Evolutionary conservation across 495 filamentous ascomycete species (phyloP), one percentile per base, ranked within the genome.

Genomic region (Pseudomonodictys pantanalensis): DNA sequence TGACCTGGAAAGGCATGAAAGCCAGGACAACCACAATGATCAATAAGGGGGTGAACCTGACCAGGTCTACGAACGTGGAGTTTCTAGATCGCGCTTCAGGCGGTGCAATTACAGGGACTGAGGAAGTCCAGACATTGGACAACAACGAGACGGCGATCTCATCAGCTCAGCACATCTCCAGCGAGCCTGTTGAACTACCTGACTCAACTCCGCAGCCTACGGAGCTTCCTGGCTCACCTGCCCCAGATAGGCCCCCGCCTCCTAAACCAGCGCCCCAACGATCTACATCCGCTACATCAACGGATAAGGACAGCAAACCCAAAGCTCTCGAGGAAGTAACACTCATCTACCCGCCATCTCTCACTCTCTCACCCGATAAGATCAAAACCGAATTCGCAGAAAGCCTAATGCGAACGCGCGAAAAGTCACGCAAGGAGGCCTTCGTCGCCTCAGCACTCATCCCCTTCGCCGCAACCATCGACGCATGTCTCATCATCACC

Each of bases 1-100:
- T 64, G 24, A 71, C 66, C 22, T 76, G 71, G 73, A 72, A 74
- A 43, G 74, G 73, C 24, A 59, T 74, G 29, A 76, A 76, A 47
- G 68, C 69, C 20, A 69, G 64, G 35, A 67, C 71, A 18, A 73
- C 72, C 8, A 69, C 67, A 18, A 60, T 72, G 7, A 73, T 76
- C 35, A 64, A 60, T 28, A 70, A 62, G 54, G 72, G 63, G 7
- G 73, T 76, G 43, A 42, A 53, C 12, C 50, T 65, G 41, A 74
- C 73, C 7, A 73, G 66, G 25, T 66, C 46, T 12, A 62, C 69
- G 2, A 72, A 73, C 30, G 58, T 76, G 7, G 74, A 75, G 20
- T 76, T 76, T 35, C 61, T 76, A 9, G 73, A 75, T 45, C 67
- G 74, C 17, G 65, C 72, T 12, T 67, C 70, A 1, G 66, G 44